These are phyloP conservation scores for Ogataea minuta DNA, from an alignment of 805 yeast species.

Conservation along the genomic window DNA sequence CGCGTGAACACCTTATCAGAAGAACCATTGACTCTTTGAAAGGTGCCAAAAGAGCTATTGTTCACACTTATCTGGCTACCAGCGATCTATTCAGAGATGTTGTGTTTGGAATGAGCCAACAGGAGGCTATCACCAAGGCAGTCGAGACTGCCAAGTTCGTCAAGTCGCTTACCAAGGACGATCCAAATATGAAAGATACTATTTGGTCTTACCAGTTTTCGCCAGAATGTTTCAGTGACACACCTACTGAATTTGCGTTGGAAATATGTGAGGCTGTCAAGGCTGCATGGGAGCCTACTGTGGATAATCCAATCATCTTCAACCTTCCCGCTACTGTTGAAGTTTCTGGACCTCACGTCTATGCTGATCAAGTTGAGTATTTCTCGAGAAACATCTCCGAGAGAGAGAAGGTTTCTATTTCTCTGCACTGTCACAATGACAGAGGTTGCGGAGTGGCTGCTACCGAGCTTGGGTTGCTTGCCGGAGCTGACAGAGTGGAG, in stretches of 20 bases:
- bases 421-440: slow-evolving; percentile 76
- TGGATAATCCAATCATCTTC: slow-evolving; percentile 69
- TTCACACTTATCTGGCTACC: slow-evolving; percentile 74
- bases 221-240: slow-evolving; percentile 76
- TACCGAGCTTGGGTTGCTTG: slow-evolving; percentile 69
- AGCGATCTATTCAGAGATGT: slow-evolving; percentile 74
- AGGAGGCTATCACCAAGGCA: slow-evolving; percentile 67
- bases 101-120: slow-evolving; percentile 68
- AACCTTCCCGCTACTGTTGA: slow-evolving; percentile 82
- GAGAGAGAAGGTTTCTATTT: slow-evolving; percentile 67
- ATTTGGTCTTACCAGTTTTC: slow-evolving; percentile 72
- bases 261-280: slow-evolving; percentile 80
- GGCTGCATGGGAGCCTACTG: slow-evolving; percentile 77
- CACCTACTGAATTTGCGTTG: slow-evolving; percentile 70
- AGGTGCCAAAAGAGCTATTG: slow-evolving; percentile 71
- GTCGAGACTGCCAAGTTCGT: slow-evolving; percentile 69
- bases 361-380: slow-evolving; percentile 80
- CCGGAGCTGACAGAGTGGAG: slow-evolving; percentile 86
- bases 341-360: slow-evolving; percentile 70
- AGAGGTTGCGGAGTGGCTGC: slow-evolving; percentile 87
- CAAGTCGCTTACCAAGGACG: slow-evolving; percentile 69
- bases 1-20: slow-evolving; percentile 70
- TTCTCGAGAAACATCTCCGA: slow-evolving; percentile 65
- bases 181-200: slow-evolving; percentile 61
- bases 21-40: slow-evolving; percentile 71